A percentile compares a stretch with the other conserved stretches of the same genome.
Evolutionary conservation across 345 rosid genomes (phyloP).

Genomic region (Ceriops decandra): DNA sequence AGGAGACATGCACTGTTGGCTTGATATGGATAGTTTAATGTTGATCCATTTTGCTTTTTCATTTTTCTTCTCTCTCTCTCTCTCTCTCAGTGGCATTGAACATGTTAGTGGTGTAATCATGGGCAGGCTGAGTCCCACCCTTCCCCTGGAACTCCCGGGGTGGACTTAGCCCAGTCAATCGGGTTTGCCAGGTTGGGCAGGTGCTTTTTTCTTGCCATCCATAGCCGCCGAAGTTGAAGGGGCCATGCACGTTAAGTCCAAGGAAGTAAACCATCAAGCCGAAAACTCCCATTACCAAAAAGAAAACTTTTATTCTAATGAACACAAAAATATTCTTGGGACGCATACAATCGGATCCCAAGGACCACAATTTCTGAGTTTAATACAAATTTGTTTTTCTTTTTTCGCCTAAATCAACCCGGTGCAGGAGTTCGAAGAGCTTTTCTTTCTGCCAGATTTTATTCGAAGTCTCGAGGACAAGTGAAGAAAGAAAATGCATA

Average conservation of each 20-base stretch:
- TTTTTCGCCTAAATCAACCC: not conserved
- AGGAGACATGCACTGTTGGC: not conserved
- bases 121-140: constrained; percentile 47
- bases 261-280: no score
- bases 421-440: not conserved
- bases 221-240: no score
- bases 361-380: not conserved
- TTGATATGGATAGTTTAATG: constrained; percentile 18
- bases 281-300: no score
- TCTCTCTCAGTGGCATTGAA: constrained; percentile 45
- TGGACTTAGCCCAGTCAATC: constrained; percentile 20
- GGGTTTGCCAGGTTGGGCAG: no score
- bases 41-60: constrained; percentile 69
- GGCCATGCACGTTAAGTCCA: no score
- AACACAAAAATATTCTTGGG: not conserved
- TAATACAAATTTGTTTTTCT: not conserved
- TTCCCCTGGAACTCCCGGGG: constrained; percentile 69
- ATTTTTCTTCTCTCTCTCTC: not conserved
- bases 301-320: no score
- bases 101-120: constrained; percentile 52
- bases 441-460: constrained; percentile 9
- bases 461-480: constrained; percentile 3
- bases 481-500: constrained; percentile 2
- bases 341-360: not conserved
- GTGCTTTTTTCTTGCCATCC: no score